A percentile compares a stretch with the other conserved stretches of the same genome.
Evolutionary conservation across 2,329 filamentous ascomycete species (phyloP).

Genomic region (Niveomyces coronatus): DNA sequence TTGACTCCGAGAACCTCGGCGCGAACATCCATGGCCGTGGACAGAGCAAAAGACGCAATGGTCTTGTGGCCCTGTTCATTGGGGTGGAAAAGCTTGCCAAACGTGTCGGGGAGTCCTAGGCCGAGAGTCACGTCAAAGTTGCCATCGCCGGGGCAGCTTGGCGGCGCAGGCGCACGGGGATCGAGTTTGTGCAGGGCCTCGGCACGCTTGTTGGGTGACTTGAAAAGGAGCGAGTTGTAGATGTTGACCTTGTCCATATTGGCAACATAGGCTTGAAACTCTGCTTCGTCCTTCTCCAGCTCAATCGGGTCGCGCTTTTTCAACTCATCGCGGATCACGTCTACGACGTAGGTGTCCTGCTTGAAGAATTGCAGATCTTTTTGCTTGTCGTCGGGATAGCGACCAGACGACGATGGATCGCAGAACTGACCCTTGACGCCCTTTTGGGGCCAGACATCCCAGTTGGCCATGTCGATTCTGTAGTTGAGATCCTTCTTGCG

Average conservation of each 20-base stretch:
- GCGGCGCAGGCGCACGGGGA: constrained; percentile 15
- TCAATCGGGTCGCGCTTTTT: constrained; percentile 7
- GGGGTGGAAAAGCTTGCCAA: constrained; percentile 24
- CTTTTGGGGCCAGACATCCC: constrained; percentile 19
- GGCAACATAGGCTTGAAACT: constrained; percentile 1
- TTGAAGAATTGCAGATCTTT: constrained; percentile 25
- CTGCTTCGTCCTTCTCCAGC: constrained; percentile 8
- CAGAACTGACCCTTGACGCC: constrained; percentile 23
- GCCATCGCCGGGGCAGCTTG: constrained; percentile 18
- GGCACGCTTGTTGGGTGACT: constrained; percentile 13
- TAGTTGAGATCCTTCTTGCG: constrained; percentile 11
- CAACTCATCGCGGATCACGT: constrained; percentile 4
- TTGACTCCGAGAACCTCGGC: constrained; percentile 14
- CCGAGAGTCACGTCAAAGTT: constrained; percentile 9
- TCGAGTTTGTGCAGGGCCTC: constrained; percentile 16
- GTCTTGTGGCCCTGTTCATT: constrained; percentile 18
- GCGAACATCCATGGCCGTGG: constrained; percentile 12
- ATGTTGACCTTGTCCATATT: constrained; percentile 8
- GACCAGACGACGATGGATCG: constrained; percentile 12
- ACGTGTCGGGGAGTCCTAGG: constrained; percentile 21
- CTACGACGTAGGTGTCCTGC: constrained; percentile 12
- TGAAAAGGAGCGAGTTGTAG: constrained; percentile 17
- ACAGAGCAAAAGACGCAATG: constrained; percentile 20
- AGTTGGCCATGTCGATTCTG: constrained; percentile 19
- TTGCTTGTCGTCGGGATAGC: constrained; percentile 20